Percentiles rank a stretch among this genome's conserved stretches.
Conservation (phyloP, 225 moss, liverwort and hornwort genomes). For the Sphagnum contortum region DNA sequence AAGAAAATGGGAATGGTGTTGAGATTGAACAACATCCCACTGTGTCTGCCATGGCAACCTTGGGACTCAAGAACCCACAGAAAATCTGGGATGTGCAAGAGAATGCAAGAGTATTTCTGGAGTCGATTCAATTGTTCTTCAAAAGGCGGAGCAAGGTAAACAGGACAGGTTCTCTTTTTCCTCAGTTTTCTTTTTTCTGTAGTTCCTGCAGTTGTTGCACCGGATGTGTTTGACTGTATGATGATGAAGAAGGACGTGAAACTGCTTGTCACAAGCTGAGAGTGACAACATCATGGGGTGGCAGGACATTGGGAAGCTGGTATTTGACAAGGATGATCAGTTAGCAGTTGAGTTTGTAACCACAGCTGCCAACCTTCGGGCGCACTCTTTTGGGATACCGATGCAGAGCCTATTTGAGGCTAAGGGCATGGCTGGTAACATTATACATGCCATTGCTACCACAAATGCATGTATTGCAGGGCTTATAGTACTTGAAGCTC, state of each 20-base stretch:
- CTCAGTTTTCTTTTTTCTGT: too few relatives aligned
- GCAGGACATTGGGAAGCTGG: constrained; percentile 91
- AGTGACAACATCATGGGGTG: constrained; percentile 2
- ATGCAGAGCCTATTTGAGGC: constrained; percentile 87
- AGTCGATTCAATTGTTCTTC: constrained; percentile 60
- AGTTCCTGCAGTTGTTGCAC: neutral
- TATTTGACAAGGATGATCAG: constrained; percentile 96
- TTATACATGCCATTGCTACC: constrained; percentile 95
- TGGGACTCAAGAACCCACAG: constrained; percentile 82
- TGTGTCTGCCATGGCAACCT: constrained; percentile 53
- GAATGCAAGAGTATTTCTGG: constrained; percentile 74
- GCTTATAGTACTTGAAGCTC: constrained; percentile 86
- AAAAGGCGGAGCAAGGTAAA: constrained; percentile 60
- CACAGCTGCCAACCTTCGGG: constrained; percentile 88
- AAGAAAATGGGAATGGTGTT: constrained; percentile 10
- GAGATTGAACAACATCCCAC: constrained; percentile 22
- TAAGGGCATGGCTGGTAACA: constrained; percentile 99
- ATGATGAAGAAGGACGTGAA: neutral
- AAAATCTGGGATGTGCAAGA: constrained; percentile 76
- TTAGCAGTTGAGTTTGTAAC: constrained; percentile 98
- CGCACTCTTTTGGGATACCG: constrained; percentile 81
- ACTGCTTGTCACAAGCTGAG: neutral
- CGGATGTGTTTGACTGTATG: neutral
- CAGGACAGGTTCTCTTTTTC: neutral
- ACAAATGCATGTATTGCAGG: constrained; percentile 97